A percentile compares a stretch with the other conserved stretches of the same genome.
phyloP scores from a whole-genome alignment of 345 rosid species.

The Abelmoschus esculentus region DNA sequence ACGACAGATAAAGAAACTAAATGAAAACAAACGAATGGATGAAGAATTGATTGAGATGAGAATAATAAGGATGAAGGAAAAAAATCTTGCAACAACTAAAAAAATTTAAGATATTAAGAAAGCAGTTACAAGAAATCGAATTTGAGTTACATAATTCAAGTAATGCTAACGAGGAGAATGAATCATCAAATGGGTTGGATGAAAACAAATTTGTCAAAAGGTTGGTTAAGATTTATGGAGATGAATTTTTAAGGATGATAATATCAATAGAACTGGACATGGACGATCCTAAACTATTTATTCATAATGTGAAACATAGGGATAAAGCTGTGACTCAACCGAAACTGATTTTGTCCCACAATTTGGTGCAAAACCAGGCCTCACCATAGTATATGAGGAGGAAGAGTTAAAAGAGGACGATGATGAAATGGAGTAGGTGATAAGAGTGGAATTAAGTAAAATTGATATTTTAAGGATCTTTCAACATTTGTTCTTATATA shows the following conservation, averaged over 20 bases:
- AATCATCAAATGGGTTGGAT: constrained; percentile 30
- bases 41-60: constrained; percentile 24
- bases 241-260: constrained; percentile 86
- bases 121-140: constrained; percentile 71
- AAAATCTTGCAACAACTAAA: constrained; percentile 70
- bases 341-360: constrained; percentile 26
- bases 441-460: constrained; percentile 41
- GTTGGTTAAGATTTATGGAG: constrained; percentile 45
- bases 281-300: constrained; percentile 55
- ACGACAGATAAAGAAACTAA: constrained; percentile 66
- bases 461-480: no score
- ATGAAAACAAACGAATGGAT: constrained; percentile 73
- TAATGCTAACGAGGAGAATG: constrained; percentile 22
- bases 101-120: constrained; percentile 23
- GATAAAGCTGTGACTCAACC: neutral
- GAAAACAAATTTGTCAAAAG: constrained; percentile 67
- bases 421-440: constrained; percentile 69
- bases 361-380: constrained; percentile 44
- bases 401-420: constrained; percentile 59
- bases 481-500: no score
- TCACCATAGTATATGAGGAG: constrained; percentile 89
- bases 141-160: constrained; percentile 35
- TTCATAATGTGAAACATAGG: constrained; percentile 36
- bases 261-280: constrained; percentile 91
- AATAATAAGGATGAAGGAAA: constrained; percentile 88